Percentiles rank a stretch among this genome's conserved stretches.
Conservation (phyloP, 306 rosid genomes). For the barrel medic (Medicago truncatula) region MtrunA17r5.0-ANR NC_053043.1:40521001-40521500, state of each 20-base stretch:
- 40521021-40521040: conserved; percentile 60
- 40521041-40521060: conserved; percentile 73
- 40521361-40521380: neutral
- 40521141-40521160: conserved; percentile 88
- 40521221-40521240: too few relatives aligned
- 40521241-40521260: too few relatives aligned
- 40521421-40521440: neutral
- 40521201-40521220: neutral
- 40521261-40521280: neutral
- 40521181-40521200: neutral
- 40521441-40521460: too few relatives aligned
- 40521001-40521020: conserved; percentile 89
- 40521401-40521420: neutral
- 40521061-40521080: conserved; percentile 77
- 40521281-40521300: neutral
- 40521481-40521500: too few relatives aligned
- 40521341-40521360: neutral
- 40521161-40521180: neutral
- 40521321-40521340: neutral
- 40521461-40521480: too few relatives aligned
- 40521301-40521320: neutral
- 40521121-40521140: conserved; percentile 89
- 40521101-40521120: conserved; percentile 86
- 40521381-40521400: neutral
- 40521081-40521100: conserved; percentile 69